Conservation (phyloP, 331 rosid species). For the Acacia concinna region DNA sequence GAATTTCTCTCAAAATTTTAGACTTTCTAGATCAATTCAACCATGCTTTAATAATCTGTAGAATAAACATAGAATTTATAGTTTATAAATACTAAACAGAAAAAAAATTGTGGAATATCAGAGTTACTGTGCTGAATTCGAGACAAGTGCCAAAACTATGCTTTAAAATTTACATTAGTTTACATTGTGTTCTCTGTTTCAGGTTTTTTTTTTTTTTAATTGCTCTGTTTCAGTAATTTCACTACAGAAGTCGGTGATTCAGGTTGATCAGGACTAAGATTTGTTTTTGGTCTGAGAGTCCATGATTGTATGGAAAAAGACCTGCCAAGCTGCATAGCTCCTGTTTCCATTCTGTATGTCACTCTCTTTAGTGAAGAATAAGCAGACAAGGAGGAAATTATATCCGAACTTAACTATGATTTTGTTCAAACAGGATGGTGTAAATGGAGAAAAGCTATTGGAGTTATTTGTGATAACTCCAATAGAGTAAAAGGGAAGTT, state of each 20-base stretch:
- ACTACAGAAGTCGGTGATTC: neutral
- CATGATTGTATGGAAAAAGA: neutral
- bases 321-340: neutral
- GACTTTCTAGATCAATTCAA: neutral
- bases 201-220: too few species aligned
- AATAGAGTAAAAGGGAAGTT: too few species aligned
- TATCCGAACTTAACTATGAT: neutral
- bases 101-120: neutral
- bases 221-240: neutral
- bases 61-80: neutral
- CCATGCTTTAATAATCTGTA: conserved; percentile 13
- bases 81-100: neutral
- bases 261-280: neutral
- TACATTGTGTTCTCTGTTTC: neutral
- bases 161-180: neutral
- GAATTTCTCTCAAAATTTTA: conserved; percentile 22
- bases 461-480: too few species aligned
- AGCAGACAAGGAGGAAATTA: neutral
- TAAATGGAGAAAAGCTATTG: too few species aligned
- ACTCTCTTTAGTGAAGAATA: neutral
- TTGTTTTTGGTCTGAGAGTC: neutral
- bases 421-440: too few species aligned
- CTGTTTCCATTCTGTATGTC: neutral
- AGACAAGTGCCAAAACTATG: neutral
- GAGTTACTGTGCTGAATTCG: neutral